These are phyloP conservation scores for Leccinum pellstonianum DNA, from an alignment of 768 basidiomycete genomes.

Conservation along the genomic window DNA sequence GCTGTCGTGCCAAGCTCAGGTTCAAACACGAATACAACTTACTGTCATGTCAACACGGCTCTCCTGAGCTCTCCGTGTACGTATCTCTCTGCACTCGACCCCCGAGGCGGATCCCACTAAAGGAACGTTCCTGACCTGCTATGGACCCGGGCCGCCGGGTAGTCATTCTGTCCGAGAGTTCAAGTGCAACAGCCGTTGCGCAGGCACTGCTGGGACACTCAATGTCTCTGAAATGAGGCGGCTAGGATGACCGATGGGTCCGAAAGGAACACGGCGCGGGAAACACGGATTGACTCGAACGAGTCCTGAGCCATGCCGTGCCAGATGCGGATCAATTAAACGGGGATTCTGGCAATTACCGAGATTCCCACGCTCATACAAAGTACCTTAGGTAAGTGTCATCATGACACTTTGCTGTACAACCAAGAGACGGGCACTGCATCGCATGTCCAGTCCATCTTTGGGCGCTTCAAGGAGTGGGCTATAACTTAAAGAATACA, in stretches of 20 bases:
- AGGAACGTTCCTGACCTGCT: neutral
- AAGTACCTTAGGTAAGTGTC: neutral
- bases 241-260: neutral
- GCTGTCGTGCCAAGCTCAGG: neutral
- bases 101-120: neutral
- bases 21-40: neutral
- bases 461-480: neutral
- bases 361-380: neutral
- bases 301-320: neutral
- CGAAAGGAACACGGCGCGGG: neutral
- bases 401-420: neutral
- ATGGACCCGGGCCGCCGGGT: neutral
- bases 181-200: neutral
- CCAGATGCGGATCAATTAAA: neutral
- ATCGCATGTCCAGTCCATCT: neutral
- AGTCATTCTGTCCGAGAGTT: neutral
- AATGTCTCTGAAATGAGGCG: neutral
- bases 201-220: neutral
- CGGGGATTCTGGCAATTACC: neutral
- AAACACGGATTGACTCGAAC: neutral
- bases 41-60: neutral
- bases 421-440: neutral
- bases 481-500: neutral
- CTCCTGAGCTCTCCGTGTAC: neutral
- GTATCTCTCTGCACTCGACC: neutral